Base-by-base conservation (phyloP, 176 grass and related monocot species). In the Hordeum vulgare region DNA sequence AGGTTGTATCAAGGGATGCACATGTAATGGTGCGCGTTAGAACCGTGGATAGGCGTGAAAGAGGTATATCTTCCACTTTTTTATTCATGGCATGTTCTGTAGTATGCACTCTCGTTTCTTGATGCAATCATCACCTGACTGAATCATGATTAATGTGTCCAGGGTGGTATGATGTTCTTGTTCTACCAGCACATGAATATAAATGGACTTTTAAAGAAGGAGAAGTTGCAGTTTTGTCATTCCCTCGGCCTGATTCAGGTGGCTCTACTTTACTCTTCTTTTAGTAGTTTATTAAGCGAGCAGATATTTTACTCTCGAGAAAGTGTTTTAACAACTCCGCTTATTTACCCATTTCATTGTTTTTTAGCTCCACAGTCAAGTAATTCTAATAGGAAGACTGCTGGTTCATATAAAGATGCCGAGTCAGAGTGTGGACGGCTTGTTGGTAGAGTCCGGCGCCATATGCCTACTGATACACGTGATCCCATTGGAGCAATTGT, bases 181-280 rank as follows among this genome's bases (percentile, higher is more conserved):
- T 94, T 85, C 63, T 96, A 87, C 93, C 96, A 18, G 60, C 69
- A 27, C 66, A 96, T 66, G 96, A 96, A 70, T 89, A 85, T 78
- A 96, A 99, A 79, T 99, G 96, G 96, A 96, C 88, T 86, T 99
- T 99, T 81, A 99, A 99, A 89, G 96, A 99, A 92, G 71, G 71
- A 20, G 96, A 99, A 79, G 93, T 94, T 49, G 91, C 93, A 23
- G 83, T 99, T 90, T 80, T 99, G 61, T 91, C 96, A 78, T 94
- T 78, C 29, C 88, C 89, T 61, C 82, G 91, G 35, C 87, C 91
- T 89, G 91, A 91, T 94, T 82, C 89, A 94, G 93, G 96, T 96
- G 77, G 44, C 11, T 69, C 41, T 41, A 27, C 27, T 49, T 28
- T 74, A 47, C 80, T 81, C 14, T 57, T 76, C n/a, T 71, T 88